Conservation (phyloP, 2,329 filamentous ascomycete genomes). For the Aspergillus calidoustus region DNA sequence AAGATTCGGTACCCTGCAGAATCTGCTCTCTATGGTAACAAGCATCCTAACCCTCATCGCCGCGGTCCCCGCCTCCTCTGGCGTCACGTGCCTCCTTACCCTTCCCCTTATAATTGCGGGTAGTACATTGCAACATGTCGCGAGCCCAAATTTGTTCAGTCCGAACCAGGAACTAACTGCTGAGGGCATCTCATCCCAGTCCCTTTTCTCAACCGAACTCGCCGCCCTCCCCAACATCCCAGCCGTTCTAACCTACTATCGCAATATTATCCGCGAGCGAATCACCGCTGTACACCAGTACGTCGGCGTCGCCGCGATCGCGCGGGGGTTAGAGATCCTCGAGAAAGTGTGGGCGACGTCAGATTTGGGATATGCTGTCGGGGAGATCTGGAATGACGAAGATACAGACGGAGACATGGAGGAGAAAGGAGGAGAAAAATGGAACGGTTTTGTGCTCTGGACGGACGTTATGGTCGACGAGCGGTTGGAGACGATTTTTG, state of each 20-base stretch:
- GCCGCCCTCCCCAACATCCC: background rate
- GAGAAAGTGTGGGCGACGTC: constrained; percentile 13
- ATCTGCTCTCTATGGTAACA: background rate
- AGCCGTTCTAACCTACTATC: background rate
- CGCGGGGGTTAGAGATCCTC: constrained; percentile 11
- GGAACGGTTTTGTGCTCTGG: background rate
- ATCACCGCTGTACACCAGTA: background rate
- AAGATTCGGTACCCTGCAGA: too few relatives aligned
- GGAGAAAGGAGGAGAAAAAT: too few relatives aligned
- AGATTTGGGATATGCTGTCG: background rate
- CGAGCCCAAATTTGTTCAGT: too few relatives aligned
- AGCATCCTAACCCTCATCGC: constrained; percentile 6
- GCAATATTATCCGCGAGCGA: background rate
- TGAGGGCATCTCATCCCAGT: background rate
- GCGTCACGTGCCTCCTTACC: constrained; percentile 9
- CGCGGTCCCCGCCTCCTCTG: background rate
- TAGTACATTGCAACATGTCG: background rate
- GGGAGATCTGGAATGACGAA: too few relatives aligned
- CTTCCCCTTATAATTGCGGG: constrained; percentile 14
- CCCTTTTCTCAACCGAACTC: background rate
- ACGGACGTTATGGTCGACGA: constrained; percentile 1
- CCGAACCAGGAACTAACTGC: too few relatives aligned
- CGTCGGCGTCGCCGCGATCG: background rate
- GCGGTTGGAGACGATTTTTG: background rate
- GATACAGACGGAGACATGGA: too few relatives aligned